Conservation (phyloP, 192 early-diverging fungal genomes). For the Rhizophagus prolifer region DNA sequence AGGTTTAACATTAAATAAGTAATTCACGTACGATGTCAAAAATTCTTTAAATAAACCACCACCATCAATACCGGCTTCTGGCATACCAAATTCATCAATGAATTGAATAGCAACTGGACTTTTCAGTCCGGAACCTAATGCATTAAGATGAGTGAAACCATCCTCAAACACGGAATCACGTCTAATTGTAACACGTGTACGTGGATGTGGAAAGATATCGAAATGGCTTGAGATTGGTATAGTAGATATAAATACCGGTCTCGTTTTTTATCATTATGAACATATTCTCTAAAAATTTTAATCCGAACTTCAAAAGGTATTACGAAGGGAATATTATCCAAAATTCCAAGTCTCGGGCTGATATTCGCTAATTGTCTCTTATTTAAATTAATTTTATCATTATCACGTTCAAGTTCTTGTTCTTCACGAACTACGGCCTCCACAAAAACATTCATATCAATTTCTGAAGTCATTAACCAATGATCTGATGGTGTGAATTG, state of each 20-base stretch:
- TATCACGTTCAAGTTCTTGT: conserved; percentile 42
- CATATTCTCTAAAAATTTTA: conserved; percentile 76
- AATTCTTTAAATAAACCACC: conserved; percentile 99
- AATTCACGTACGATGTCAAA: conserved; percentile 63
- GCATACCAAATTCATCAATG: conserved; percentile 78
- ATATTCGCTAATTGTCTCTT: conserved; percentile 37
- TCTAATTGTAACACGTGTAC: conserved; percentile 57
- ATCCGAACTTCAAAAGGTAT: conserved; percentile 90
- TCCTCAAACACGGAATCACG: conserved; percentile 88
- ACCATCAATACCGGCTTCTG: conserved; percentile 94
- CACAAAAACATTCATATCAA: conserved; percentile 62
- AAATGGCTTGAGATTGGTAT: not conserved
- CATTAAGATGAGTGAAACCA: conserved; percentile 73
- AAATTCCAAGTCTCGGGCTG: conserved; percentile 59
- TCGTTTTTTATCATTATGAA: conserved; percentile 62
- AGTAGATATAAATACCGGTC: conserved; percentile 18
- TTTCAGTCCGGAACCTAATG: conserved; percentile 69
- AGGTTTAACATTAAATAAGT: not conserved
- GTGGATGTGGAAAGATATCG: conserved; percentile 27
- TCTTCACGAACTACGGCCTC: conserved; percentile 56
- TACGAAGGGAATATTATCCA: conserved; percentile 88
- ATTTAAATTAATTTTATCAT: conserved; percentile 26
- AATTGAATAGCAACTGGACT: conserved; percentile 81
- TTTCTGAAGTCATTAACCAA: conserved; percentile 60
- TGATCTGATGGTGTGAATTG: conserved; percentile 64